phyloP scores from a whole-genome alignment of 345 rosid species.

The Dovyalis caffra region DNA sequence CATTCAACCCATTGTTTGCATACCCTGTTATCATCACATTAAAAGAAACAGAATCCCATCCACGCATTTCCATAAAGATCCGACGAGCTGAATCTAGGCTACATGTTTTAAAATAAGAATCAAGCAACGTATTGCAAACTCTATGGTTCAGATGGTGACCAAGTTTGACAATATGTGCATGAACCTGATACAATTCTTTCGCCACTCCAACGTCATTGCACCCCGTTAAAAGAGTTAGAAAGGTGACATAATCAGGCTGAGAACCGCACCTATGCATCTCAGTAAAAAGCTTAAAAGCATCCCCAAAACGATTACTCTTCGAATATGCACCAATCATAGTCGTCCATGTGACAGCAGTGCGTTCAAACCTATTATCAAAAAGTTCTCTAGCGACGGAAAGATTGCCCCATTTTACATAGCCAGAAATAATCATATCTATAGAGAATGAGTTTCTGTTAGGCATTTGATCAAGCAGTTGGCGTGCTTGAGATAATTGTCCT shows the following conservation, averaged over 20 bases:
- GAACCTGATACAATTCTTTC: slow-evolving; percentile 49
- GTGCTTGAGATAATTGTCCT: slow-evolving; percentile 56
- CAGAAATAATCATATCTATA: slow-evolving; percentile 60
- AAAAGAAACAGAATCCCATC: slow-evolving; percentile 65
- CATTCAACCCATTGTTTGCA: slow-evolving; percentile 51
- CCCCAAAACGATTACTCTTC: slow-evolving; percentile 34
- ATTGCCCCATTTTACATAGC: slow-evolving; percentile 54
- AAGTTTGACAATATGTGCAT: slow-evolving; percentile 49
- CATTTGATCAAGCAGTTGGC: slow-evolving; percentile 75
- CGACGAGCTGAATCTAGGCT: slow-evolving; percentile 43
- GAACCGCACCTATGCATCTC: slow-evolving; percentile 48
- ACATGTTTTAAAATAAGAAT: slow-evolving; percentile 64
- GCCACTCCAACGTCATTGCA: slow-evolving; percentile 33
- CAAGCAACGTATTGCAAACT: slow-evolving; percentile 68
- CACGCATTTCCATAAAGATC: slow-evolving; percentile 48
- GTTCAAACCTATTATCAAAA: slow-evolving; percentile 51
- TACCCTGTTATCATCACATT: slow-evolving; percentile 76
- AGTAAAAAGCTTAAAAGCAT: slow-evolving; percentile 58
- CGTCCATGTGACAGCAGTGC: slow-evolving; percentile 80
- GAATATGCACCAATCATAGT: slow-evolving; percentile 73
- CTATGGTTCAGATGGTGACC: slow-evolving; percentile 44
- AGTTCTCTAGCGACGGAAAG: slow-evolving; percentile 49
- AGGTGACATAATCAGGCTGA: slow-evolving; percentile 66
- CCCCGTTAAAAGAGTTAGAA: slow-evolving; percentile 67
- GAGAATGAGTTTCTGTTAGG: slow-evolving; percentile 64